These are phyloP conservation scores for Ogataea dorogensis DNA, from an alignment of 805 yeast species.

Conservation along the genomic window DNA sequence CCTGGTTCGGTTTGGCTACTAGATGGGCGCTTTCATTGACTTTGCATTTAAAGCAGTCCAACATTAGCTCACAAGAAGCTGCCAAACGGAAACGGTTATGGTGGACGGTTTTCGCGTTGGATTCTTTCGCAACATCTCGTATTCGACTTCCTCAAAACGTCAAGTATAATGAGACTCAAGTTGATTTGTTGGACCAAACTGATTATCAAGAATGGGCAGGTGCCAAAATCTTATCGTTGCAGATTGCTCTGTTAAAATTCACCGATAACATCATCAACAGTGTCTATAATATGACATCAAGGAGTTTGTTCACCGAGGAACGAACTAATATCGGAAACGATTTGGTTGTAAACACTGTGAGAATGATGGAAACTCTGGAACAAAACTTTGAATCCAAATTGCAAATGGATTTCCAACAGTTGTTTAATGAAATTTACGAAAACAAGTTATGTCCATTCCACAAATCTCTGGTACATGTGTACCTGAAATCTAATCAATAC, in stretches of 20 bases:
- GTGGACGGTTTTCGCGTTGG: conserved; percentile 41
- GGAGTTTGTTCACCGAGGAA: conserved; percentile 23
- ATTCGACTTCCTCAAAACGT: conserved; percentile 38
- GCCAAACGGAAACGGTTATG: conserved; percentile 37
- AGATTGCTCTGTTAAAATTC: conserved; percentile 28
- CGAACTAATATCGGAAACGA: conserved; percentile 21
- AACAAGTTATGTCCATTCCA: conserved; percentile 18
- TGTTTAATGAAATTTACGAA: conserved; percentile 20
- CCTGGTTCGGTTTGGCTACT: conserved; percentile 37
- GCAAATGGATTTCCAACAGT: conserved; percentile 21
- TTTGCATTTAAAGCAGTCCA: conserved; percentile 30
- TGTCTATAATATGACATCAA: conserved; percentile 33
- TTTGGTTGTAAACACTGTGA: conserved; percentile 22
- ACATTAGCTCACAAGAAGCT: conserved; percentile 21
- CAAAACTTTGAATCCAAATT: conserved; percentile 25
- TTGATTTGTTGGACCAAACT: conserved; percentile 27
- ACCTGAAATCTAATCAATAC: conserved; percentile 36
- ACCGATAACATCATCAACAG: conserved; percentile 33
- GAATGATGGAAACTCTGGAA: conserved; percentile 21
- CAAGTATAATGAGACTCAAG: conserved; percentile 33
- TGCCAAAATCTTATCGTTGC: conserved; percentile 28
- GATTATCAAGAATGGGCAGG: conserved; percentile 34
- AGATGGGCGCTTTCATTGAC: conserved; percentile 34
- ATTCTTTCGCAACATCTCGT: conserved; percentile 38
- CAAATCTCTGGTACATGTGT: conserved; percentile 33